Evolutionary conservation across 2,329 filamentous ascomycete species (phyloP).

Genomic region (Fusarium coicis): DNA sequence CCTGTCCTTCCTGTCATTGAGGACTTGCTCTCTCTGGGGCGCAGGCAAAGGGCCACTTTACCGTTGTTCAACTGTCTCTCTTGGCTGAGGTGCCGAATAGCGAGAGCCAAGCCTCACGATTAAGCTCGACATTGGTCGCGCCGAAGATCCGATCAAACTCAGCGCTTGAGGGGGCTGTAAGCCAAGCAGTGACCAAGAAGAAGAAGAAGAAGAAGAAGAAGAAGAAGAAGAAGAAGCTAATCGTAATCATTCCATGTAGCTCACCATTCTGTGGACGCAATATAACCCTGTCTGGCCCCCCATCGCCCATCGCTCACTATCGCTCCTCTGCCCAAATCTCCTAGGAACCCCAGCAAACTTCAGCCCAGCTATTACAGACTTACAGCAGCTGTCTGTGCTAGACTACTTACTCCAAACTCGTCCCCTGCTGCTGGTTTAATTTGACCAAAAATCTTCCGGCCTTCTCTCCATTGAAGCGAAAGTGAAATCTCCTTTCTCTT

Average conservation of each 20-base stretch:
- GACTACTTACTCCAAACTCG: not conserved
- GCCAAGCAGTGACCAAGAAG: constrained; percentile 33
- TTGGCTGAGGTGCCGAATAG: constrained; percentile 37
- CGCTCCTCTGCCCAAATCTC: constrained; percentile 6
- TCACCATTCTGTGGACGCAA: constrained; percentile 29
- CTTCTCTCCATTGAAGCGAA: constrained; percentile 24
- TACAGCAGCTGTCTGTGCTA: not conserved
- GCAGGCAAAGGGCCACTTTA: constrained; percentile 20
- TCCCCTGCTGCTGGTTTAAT: constrained; percentile 36
- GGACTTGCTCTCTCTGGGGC: constrained; percentile 20
- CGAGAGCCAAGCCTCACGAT: constrained; percentile 35
- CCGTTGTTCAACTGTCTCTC: constrained; percentile 22
- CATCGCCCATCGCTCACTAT: not conserved
- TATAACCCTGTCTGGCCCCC: constrained; percentile 38
- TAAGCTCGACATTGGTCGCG: constrained; percentile 25
- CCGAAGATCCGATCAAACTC: constrained; percentile 42
- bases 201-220: not conserved
- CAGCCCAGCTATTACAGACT: constrained; percentile 3
- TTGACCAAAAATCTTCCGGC: constrained; percentile 26
- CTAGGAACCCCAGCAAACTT: constrained; percentile 13
- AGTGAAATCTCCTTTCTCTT: constrained; percentile 30
- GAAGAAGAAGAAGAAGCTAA: constrained; percentile 14
- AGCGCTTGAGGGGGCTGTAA: constrained; percentile 19
- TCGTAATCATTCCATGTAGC: constrained; percentile 24
- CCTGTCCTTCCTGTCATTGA: constrained; percentile 4